These are phyloP conservation scores for Pezicula carpinea DNA, from an alignment of 2,329 filamentous ascomycete genomes.

Conservation along the genomic window DNA sequence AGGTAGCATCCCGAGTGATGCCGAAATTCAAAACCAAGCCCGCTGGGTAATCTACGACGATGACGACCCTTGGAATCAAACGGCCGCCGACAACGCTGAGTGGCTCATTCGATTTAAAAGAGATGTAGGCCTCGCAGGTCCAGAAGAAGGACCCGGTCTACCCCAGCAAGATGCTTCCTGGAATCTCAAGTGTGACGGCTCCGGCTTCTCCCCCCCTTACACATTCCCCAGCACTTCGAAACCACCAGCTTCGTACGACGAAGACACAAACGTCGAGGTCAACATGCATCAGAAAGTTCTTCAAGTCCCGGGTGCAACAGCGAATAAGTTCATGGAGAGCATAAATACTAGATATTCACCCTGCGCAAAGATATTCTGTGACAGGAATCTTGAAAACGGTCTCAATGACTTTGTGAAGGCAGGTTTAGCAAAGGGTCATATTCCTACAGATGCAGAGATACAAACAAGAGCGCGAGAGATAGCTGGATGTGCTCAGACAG, in stretches of 20 bases:
- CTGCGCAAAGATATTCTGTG: constrained; percentile 51
- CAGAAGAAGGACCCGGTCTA: constrained; percentile 47
- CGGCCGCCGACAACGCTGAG: constrained; percentile 57
- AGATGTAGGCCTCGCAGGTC: constrained; percentile 45
- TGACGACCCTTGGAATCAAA: constrained; percentile 62
- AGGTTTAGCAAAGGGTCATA: constrained; percentile 33
- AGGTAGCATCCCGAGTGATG: constrained; percentile 45
- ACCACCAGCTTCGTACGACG: constrained; percentile 31
- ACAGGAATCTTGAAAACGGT: constrained; percentile 52
- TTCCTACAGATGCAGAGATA: constrained; percentile 46
- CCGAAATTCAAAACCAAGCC: constrained; percentile 60
- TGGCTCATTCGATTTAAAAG: constrained; percentile 61
- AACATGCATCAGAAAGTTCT: constrained; percentile 32
- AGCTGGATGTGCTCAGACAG: constrained; percentile 39
- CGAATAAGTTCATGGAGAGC: constrained; percentile 43
- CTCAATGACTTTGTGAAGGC: constrained; percentile 43
- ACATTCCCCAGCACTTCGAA: constrained; percentile 35
- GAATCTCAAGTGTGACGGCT: constrained; percentile 45
- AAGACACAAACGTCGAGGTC: constrained; percentile 25
- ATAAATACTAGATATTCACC: constrained; percentile 39
- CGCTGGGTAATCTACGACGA: constrained; percentile 60
- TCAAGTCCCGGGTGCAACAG: constrained; percentile 38
- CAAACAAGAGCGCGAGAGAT: constrained; percentile 44
- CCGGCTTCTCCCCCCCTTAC: constrained; percentile 53
- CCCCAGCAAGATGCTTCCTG: constrained; percentile 34